Base-by-base conservation (phyloP, 495 filamentous ascomycete genomes). In the Aspergillus asperescens region DNA sequence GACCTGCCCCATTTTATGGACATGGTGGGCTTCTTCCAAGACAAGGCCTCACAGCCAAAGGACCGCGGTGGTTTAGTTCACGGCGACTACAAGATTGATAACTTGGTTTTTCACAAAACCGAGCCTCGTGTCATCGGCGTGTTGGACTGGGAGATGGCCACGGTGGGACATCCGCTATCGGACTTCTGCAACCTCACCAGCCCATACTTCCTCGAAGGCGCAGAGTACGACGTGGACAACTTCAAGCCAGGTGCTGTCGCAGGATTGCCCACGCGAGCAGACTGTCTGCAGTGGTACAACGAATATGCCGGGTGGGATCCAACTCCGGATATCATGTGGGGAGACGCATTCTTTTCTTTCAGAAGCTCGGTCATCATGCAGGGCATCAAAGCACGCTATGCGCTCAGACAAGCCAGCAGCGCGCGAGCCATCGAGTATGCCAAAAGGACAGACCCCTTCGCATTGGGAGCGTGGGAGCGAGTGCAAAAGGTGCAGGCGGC, bases 51-150 rank as follows among this genome's bases (percentile, higher is more conserved):
- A 25, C 89, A 94, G 63, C 91, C 93, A 2, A 76, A 74, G 25
- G 91, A 96, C 60, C 75, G 87, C 35, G 83, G 80, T 19, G 85
- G 83, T 2, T 75, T 96, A 18, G 83, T 98, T 22, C 93, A 98
- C 61, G 93, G 93, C 22, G 93, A 98, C 61, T 98, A 92, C 74
- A 98, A 98, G 72, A 92, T 98, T 62, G 93, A 98, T 67, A 98
- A 98, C 60, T 71, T 97, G 52, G 86, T 98, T 38, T 98, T 92
- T 66, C 89, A 95, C 69, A 83, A 86, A 69, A 90, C 83, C 0
- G 89, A 94, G 68, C 81, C 93, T 10, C 68, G 83, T 40, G 91
- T 97, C 9, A 91, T 96, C 70, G 93, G 91, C 5, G 89, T 97
- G 42, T 71, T 97, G 6, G 93, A 98, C 71, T 96, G 91, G 91